Conservation (phyloP, 345 rosid species). For the Lepidium africanum region DNA sequence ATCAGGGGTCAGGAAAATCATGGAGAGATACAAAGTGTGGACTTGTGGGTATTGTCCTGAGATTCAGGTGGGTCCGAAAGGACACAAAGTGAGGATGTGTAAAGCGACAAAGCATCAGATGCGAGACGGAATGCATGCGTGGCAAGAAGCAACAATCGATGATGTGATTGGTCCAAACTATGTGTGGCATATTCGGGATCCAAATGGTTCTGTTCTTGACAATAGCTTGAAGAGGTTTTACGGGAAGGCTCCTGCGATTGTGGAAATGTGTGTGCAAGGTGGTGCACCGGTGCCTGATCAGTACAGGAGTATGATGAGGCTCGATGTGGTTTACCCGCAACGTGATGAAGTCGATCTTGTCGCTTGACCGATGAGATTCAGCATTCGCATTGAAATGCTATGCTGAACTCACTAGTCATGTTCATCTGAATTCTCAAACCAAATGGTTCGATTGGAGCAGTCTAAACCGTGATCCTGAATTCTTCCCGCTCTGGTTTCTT, state of each 20-base stretch:
- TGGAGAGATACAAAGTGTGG: conserved; percentile 64
- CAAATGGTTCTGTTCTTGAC: conserved; percentile 39
- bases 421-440: background rate
- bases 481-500: background rate
- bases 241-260: conserved; percentile 81
- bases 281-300: conserved; percentile 69
- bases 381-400: background rate
- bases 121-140: conserved; percentile 73
- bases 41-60: conserved; percentile 79
- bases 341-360: conserved; percentile 79
- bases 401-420: background rate
- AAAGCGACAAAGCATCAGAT: conserved; percentile 75
- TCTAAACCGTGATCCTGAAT: background rate
- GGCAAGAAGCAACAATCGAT: conserved; percentile 82
- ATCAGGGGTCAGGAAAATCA: conserved; percentile 49
- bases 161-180: conserved; percentile 73
- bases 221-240: conserved; percentile 68
- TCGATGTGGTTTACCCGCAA: conserved; percentile 71
- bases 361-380: conserved; percentile 30
- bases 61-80: conserved; percentile 92
- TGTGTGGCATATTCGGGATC: conserved; percentile 76
- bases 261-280: conserved; percentile 69
- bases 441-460: background rate
- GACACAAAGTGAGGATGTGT: conserved; percentile 84
- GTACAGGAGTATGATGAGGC: conserved; percentile 77